Evolutionary conservation across 352 stramenopile species (phyloP).

Genomic region (Elongisporangium anandrum): DNA sequence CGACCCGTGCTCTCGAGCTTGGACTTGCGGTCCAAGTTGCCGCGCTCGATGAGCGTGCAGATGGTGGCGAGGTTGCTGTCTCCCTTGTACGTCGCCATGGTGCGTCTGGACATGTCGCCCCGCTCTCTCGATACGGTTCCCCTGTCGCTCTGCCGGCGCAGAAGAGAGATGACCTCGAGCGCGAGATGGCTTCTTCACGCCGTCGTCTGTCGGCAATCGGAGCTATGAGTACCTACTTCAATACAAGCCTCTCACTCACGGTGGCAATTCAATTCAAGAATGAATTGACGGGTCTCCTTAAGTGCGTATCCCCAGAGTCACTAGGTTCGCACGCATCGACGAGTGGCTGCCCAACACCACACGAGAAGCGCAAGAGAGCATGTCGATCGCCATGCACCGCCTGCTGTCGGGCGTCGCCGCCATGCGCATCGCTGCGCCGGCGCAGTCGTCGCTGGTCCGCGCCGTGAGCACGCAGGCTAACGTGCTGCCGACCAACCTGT

Average conservation of each 20-base stretch:
- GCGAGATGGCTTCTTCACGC: neutral
- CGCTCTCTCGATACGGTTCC: neutral
- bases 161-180: neutral
- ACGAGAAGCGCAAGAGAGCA: constrained; percentile 8
- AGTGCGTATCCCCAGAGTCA: neutral
- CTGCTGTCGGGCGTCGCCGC: constrained; percentile 52
- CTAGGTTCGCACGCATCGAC: neutral
- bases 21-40: constrained; percentile 80
- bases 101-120: constrained; percentile 27
- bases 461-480: constrained; percentile 28
- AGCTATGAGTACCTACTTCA: neutral
- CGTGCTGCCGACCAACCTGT: constrained; percentile 50
- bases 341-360: constrained; percentile 2
- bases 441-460: constrained; percentile 24
- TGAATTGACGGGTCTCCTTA: constrained; percentile 1
- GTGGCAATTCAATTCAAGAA: neutral
- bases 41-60: constrained; percentile 80
- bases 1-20: constrained; percentile 84
- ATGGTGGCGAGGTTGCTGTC: constrained; percentile 70
- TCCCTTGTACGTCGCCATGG: constrained; percentile 21
- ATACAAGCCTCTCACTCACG: neutral
- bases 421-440: constrained; percentile 44
- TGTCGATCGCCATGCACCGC: constrained; percentile 44
- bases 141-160: neutral
- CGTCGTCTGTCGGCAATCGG: neutral